Percentiles rank a stretch among this genome's conserved stretches.
Conservation (phyloP, 805 yeast genomes). For the Candida insectalens region DNA sequence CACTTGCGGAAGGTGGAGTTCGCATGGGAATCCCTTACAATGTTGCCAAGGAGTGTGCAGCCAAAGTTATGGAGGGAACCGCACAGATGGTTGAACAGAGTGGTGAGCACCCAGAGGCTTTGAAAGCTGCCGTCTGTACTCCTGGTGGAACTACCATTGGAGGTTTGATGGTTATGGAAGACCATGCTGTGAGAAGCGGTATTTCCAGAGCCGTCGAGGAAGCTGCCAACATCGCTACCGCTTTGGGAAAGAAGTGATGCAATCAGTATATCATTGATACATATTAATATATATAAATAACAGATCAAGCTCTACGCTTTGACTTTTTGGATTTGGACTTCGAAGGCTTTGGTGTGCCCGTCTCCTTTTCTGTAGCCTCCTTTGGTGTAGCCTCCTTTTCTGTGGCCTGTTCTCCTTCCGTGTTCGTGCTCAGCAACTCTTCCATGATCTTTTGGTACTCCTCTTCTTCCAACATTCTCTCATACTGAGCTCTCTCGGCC, state of each 20-base stretch:
- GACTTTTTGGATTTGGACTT: not conserved
- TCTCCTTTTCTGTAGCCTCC: not conserved
- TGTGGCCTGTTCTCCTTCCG: not conserved
- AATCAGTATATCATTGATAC: constrained; percentile 1
- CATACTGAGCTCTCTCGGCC: constrained; percentile 13
- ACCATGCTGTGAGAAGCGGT: constrained; percentile 77
- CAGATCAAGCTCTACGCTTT: too few species aligned
- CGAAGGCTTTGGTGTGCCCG: not conserved
- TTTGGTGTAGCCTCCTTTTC: not conserved
- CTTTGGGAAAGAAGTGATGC: constrained; percentile 40
- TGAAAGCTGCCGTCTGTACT: constrained; percentile 84
- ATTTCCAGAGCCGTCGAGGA: constrained; percentile 85
- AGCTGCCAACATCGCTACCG: constrained; percentile 73
- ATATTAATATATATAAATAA: too few species aligned
- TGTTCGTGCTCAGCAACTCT: constrained; percentile 17
- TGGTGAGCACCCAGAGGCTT: constrained; percentile 79
- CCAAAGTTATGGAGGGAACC: constrained; percentile 90
- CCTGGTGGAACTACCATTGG: constrained; percentile 99
- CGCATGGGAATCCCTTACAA: constrained; percentile 87
- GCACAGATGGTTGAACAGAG: constrained; percentile 80
- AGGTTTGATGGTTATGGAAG: constrained; percentile 88
- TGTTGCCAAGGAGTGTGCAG: constrained; percentile 77
- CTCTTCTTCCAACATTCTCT: constrained; percentile 15
- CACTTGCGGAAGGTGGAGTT: constrained; percentile 89
- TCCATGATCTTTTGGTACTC: constrained; percentile 23